Percentiles rank a stretch among this genome's conserved stretches.
These are phyloP conservation scores for Corinectria fuckeliana DNA, from an alignment of 2,329 filamentous ascomycete species.

Conservation along the genomic window DNA sequence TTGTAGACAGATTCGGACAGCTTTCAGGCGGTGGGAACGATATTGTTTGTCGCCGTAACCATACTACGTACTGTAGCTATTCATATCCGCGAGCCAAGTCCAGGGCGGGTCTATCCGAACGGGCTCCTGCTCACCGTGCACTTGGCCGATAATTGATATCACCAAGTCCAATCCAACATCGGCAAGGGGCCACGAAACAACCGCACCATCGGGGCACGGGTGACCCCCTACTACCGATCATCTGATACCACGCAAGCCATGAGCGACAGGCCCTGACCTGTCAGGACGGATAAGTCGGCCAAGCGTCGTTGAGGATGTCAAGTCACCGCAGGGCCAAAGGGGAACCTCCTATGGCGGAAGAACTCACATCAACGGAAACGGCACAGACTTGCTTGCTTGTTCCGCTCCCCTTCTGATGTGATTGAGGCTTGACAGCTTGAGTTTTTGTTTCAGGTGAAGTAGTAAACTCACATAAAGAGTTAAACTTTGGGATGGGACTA, in stretches of 20 bases:
- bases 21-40: neutral
- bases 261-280: neutral
- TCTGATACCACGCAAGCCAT: slow-evolving; percentile 11
- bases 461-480: neutral
- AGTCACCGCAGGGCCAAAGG: neutral
- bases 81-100: no score
- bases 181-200: neutral
- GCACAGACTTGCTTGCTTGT: neutral
- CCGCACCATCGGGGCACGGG: slow-evolving; percentile 4
- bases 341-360: neutral
- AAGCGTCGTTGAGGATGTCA: neutral
- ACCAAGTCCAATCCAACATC: neutral
- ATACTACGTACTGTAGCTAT: neutral
- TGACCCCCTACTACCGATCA: slow-evolving; percentile 10
- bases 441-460: neutral
- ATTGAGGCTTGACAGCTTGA: neutral
- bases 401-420: neutral
- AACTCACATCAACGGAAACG: neutral
- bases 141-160: slow-evolving; percentile 2
- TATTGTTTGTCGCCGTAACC: neutral
- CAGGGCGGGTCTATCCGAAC: neutral
- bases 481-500: neutral
- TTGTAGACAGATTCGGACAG: neutral
- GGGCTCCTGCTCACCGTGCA: neutral
- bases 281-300: slow-evolving; percentile 13